Conservation (phyloP, 106 monocot species). For the Phalaenopsis equestris region DNA sequence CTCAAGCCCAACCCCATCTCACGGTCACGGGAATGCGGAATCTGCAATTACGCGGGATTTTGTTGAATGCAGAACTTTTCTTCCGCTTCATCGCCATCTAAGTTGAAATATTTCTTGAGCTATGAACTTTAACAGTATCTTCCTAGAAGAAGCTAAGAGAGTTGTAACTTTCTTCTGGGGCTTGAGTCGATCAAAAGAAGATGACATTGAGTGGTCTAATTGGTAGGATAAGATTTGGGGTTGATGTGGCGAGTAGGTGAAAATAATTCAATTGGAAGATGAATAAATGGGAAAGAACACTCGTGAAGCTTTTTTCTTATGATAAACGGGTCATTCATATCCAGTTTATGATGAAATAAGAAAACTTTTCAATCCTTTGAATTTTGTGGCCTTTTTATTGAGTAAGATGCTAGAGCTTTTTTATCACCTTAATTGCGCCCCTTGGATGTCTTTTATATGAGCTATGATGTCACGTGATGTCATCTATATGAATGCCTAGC, state of each 20-base stretch:
- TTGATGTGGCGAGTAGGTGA: not conserved
- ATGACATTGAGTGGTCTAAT: not conserved
- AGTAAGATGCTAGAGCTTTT: not conserved
- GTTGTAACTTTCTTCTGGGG: not conserved
- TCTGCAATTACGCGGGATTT: no score
- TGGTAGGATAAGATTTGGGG: not conserved
- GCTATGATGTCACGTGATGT: not conserved
- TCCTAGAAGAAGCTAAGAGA: not conserved
- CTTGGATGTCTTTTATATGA: not conserved
- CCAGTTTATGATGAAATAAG: no score
- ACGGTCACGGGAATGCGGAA: no score
- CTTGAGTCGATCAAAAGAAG: not conserved
- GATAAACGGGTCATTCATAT: not conserved
- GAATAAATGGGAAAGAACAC: slow-evolving; percentile 1
- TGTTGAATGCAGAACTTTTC: no score
- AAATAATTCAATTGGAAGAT: not conserved
- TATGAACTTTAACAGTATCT: not conserved
- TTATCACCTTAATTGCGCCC: not conserved
- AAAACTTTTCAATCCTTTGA: not conserved
- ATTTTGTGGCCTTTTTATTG: not conserved
- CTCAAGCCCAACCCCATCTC: no score
- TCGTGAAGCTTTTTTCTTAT: not conserved
- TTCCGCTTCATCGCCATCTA: not conserved
- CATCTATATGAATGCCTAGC: not conserved
- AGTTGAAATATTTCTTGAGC: not conserved